Conservation (phyloP, 2,329 filamentous ascomycete species). For the Aureobasidium zeae region DNA sequence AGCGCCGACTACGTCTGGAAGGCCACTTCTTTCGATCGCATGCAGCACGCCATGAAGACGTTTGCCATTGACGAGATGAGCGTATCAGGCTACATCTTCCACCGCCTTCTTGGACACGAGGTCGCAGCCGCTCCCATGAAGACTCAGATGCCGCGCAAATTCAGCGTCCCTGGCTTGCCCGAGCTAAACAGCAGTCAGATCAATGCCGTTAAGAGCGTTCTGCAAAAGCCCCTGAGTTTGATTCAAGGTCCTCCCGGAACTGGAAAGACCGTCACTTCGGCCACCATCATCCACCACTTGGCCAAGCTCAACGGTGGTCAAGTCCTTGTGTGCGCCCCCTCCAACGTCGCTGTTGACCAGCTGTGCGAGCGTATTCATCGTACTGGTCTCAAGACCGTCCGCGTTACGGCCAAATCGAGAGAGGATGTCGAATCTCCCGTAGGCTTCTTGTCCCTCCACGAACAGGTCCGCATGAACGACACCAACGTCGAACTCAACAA, state of each 20-base stretch:
- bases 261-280: constrained; percentile 96
- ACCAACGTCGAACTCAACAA: constrained; percentile 90
- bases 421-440: constrained; percentile 99
- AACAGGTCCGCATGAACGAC: constrained; percentile 96
- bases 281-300: constrained; percentile 96
- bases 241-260: constrained; percentile 97
- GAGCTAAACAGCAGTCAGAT: constrained; percentile 95
- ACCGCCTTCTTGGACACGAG: constrained; percentile 89
- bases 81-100: constrained; percentile 97
- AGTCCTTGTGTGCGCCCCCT: constrained; percentile 91
- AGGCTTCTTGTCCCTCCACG: constrained; percentile 86
- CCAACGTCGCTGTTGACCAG: constrained; percentile 96
- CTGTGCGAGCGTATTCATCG: constrained; percentile 93
- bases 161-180: constrained; percentile 85
- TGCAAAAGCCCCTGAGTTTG: constrained; percentile 86
- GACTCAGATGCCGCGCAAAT: constrained; percentile 90
- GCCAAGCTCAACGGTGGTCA: constrained; percentile 92
- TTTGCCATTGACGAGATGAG: constrained; percentile 98
- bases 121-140: constrained; percentile 93
- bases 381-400: constrained; percentile 91
- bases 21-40: constrained; percentile 95
- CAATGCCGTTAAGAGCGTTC: constrained; percentile 87
- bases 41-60: constrained; percentile 99
- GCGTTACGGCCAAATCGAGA: constrained; percentile 95
- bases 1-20: constrained; percentile 99